phyloP scores from a whole-genome alignment of 202 grass and related monocot species.

The Schoenoplectus tabernaemontani region DNA sequence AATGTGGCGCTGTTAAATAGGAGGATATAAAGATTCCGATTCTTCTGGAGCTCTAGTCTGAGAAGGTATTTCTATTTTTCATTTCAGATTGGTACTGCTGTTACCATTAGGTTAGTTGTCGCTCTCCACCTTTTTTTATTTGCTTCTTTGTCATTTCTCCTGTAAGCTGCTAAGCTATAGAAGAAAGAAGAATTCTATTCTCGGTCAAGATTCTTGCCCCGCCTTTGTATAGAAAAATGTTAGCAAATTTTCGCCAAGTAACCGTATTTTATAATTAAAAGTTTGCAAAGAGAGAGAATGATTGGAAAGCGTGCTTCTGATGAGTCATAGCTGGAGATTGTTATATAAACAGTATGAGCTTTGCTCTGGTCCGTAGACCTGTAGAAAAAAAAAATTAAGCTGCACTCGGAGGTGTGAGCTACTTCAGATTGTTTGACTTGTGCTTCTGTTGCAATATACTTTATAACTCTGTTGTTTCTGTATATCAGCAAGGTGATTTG shows the following conservation, averaged over 20 bases:
- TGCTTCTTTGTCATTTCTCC: neutral
- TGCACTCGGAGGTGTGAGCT: neutral
- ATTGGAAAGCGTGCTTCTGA: neutral
- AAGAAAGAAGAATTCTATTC: neutral
- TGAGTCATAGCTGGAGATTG: neutral
- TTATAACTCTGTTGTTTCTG: neutral
- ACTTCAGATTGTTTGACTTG: neutral
- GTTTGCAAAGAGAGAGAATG: neutral
- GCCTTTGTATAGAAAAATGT: neutral
- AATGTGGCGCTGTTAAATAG: neutral
- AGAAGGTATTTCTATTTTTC: neutral
- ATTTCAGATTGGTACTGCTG: neutral
- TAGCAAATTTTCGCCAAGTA: neutral
- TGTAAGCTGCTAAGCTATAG: neutral
- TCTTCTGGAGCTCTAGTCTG: neutral
- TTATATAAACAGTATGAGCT: neutral
- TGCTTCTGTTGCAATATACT: neutral
- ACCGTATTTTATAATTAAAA: neutral
- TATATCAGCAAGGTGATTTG: neutral
- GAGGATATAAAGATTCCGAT: slow-evolving; percentile 2
- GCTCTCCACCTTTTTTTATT: neutral
- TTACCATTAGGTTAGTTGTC: neutral
- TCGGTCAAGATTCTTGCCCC: neutral
- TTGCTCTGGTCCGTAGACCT: neutral
- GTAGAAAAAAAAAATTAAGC: neutral